Percentiles rank a stretch among this genome's conserved stretches.
Conservation (phyloP, 345 rosid genomes). For the Psidium friedrichsthalianum region DNA sequence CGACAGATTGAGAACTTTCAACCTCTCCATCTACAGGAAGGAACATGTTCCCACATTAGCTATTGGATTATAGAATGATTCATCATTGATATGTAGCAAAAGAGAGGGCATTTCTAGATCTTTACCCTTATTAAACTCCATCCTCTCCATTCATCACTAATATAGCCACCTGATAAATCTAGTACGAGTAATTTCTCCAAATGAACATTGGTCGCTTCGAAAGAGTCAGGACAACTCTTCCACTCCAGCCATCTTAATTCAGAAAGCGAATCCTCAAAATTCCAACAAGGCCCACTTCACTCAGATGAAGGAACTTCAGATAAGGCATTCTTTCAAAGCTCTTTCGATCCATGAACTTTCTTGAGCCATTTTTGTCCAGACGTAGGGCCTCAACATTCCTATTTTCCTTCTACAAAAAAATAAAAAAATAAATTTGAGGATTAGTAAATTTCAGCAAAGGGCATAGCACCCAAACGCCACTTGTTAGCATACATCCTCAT, state of each 20-base stretch:
- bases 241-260: background rate
- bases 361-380: background rate
- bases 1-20: background rate
- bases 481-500: background rate
- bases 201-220: background rate
- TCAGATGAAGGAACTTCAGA: background rate
- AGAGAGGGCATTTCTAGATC: background rate
- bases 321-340: background rate
- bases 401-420: background rate
- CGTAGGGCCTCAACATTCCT: background rate
- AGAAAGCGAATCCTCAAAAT: fast-evolving
- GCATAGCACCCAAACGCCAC: too few relatives aligned
- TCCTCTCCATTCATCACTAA: background rate
- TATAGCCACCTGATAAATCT: background rate
- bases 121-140: background rate
- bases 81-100: background rate
- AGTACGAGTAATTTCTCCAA: fast-evolving
- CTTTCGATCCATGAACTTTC: background rate
- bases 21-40: background rate
- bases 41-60: background rate
- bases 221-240: fast-evolving
- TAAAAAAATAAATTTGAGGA: too few relatives aligned
- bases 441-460: background rate
- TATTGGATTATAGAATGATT: background rate
- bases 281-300: background rate